These are phyloP conservation scores for Cutaneotrichosporon cutaneum DNA, from an alignment of 1,284 basidiomycete genomes.

Conservation along the genomic window DNA sequence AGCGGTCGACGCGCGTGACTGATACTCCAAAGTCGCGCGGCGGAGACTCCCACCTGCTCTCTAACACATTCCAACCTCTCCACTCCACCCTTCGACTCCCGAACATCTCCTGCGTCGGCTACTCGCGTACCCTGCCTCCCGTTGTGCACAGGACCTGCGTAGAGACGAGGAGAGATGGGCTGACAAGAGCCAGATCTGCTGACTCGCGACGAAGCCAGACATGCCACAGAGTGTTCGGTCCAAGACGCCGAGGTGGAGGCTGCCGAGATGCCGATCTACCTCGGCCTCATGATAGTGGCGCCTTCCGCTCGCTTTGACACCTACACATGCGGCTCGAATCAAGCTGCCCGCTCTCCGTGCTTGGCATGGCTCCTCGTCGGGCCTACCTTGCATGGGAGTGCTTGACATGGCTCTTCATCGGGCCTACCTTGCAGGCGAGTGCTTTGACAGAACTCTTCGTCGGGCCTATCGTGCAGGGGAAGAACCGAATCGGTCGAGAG, in stretches of 20 bases:
- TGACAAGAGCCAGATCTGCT: not conserved
- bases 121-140: too few species aligned
- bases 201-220: too few species aligned
- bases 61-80: not conserved
- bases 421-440: not conserved
- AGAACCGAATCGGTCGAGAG: too few species aligned
- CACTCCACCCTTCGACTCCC: too few species aligned
- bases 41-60: not conserved
- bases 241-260: conserved; percentile 4
- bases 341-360: too few species aligned
- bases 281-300: too few species aligned
- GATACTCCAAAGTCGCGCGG: too few species aligned
- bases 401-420: not conserved
- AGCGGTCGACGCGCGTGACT: too few species aligned
- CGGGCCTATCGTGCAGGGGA: not conserved
- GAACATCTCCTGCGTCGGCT: too few species aligned
- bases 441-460: not conserved
- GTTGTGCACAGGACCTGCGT: too few species aligned
- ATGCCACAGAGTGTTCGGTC: not conserved
- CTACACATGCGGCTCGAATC: not conserved
- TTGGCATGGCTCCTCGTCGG: too few species aligned
- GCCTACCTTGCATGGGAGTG: not conserved
- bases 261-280: not conserved
- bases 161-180: too few species aligned
- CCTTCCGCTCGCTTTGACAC: not conserved